These are phyloP conservation scores for Malassezia vespertilionis DNA, from an alignment of 1,284 basidiomycete species.

Conservation along the genomic window DNA sequence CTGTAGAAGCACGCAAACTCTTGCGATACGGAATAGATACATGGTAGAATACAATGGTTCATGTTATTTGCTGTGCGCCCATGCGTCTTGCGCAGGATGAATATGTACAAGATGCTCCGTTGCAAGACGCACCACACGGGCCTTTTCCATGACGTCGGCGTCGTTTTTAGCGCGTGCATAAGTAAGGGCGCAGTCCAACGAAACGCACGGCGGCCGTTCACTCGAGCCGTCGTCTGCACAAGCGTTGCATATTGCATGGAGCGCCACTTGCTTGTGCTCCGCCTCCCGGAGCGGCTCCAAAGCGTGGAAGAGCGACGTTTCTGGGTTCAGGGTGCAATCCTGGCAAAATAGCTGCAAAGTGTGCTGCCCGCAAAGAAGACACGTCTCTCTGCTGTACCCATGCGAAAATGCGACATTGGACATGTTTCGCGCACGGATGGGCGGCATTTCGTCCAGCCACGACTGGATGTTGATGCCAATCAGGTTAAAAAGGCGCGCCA, in stretches of 20 bases:
- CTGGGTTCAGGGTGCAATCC: constrained; percentile 11
- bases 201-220: constrained; percentile 24
- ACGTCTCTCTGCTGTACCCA: constrained; percentile 64
- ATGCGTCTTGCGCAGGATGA: background rate
- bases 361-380: constrained; percentile 58
- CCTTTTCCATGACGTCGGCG: background rate
- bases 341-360: constrained; percentile 46
- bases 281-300: constrained; percentile 13
- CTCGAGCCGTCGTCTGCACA: constrained; percentile 19
- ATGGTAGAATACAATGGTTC: background rate
- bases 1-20: constrained; percentile 62
- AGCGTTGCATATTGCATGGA: constrained; percentile 27
- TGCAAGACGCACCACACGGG: no score
- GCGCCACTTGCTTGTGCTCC: constrained; percentile 17
- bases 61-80: no score
- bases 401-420: constrained; percentile 55
- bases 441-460: constrained; percentile 79
- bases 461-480: constrained; percentile 74
- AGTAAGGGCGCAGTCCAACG: constrained; percentile 35
- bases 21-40: background rate
- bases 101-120: background rate
- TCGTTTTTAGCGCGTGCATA: constrained; percentile 25
- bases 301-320: constrained; percentile 15
- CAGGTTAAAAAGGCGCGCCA: constrained; percentile 81
- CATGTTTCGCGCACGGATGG: background rate